These are phyloP conservation scores for Haemoproteus tartakovskyi DNA, from an alignment of 169 alveolate genomes.

Conservation along the genomic window DNA sequence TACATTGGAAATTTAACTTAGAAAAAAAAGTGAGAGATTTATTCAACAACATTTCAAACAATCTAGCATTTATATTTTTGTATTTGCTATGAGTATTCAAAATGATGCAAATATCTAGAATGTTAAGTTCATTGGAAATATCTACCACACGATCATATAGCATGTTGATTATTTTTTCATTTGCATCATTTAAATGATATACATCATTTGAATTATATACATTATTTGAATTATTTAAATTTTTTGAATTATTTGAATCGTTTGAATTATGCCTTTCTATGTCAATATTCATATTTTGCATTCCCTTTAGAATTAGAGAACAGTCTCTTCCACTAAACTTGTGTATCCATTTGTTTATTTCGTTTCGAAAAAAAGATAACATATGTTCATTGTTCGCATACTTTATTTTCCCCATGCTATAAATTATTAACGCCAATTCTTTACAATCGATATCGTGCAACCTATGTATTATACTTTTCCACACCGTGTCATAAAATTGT, in stretches of 20 bases:
- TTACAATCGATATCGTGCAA: conserved; percentile 62
- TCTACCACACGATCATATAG: conserved; percentile 26
- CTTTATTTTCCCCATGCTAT: conserved; percentile 66
- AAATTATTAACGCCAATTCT: conserved; percentile 48
- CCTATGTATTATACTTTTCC: conserved; percentile 15
- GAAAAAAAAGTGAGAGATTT: conserved; percentile 45
- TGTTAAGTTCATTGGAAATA: conserved; percentile 12
- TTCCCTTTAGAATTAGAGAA: conserved; percentile 52
- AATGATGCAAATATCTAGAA: conserved; percentile 56
- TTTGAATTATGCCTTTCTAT: no score
- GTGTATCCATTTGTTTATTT: conserved; percentile 45
- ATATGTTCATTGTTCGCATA: conserved; percentile 53
- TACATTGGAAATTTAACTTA: conserved; percentile 48
- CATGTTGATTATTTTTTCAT: no score
- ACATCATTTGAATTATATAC: conserved; percentile 12
- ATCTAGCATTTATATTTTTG: conserved; percentile 27
- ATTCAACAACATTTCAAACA: conserved; percentile 45
- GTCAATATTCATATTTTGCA: conserved; percentile 32
- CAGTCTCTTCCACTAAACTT: conserved; percentile 62
- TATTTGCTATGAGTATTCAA: conserved; percentile 58
- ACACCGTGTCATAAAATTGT: conserved; percentile 28
- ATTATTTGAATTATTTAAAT: no score
- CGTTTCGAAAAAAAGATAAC: conserved; percentile 47
- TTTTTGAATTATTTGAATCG: no score
- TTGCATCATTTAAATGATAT: no score